Conservation (phyloP, 495 filamentous ascomycete genomes). For the Echria macrotheca region DNA sequence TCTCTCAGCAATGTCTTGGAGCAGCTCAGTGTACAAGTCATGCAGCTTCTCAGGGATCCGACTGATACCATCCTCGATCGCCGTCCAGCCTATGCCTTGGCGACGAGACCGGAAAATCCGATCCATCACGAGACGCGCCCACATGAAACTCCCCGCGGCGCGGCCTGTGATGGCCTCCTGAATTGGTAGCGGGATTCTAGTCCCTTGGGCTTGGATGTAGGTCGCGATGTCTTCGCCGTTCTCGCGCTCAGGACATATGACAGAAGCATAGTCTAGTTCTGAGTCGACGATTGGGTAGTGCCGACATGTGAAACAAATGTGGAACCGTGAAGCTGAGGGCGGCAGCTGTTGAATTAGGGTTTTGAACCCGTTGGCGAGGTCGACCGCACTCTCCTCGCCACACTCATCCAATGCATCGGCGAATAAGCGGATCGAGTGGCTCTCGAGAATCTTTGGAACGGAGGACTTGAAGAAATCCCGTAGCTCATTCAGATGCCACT, state of each 20-base stretch:
- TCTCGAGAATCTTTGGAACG: slow-evolving; percentile 6
- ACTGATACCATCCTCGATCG: slow-evolving; percentile 12
- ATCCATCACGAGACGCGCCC: slow-evolving; percentile 29
- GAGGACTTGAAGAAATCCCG: slow-evolving; percentile 9
- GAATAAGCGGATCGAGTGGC: slow-evolving; percentile 19
- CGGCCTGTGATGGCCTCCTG: slow-evolving; percentile 22
- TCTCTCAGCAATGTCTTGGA: slow-evolving; percentile 13
- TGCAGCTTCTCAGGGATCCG: slow-evolving; percentile 20
- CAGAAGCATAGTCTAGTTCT: slow-evolving; percentile 16
- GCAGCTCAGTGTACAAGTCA: slow-evolving; percentile 25
- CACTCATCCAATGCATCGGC: slow-evolving; percentile 33
- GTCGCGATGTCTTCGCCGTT: slow-evolving; percentile 26
- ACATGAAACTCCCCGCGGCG: slow-evolving; percentile 29
- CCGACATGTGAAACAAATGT: slow-evolving; percentile 36
- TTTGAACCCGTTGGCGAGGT: slow-evolving; percentile 20
- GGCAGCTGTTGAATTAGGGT: slow-evolving; percentile 7
- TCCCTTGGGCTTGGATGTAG: slow-evolving; percentile 18
- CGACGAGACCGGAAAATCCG: slow-evolving; percentile 13
- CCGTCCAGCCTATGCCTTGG: slow-evolving; percentile 7
- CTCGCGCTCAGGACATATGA: slow-evolving; percentile 23
- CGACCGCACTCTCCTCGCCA: slow-evolving; percentile 23
- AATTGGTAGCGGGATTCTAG: slow-evolving; percentile 3
- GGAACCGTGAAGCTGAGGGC: slow-evolving; percentile 9
- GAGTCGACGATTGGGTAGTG: slow-evolving; percentile 28
- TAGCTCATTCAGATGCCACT: slow-evolving; percentile 25